Evolutionary conservation across 2,329 filamentous ascomycete species (phyloP), one percentile per base, ranked within the genome.

Genomic region (Paracoccidioides brasiliensis): DNA sequence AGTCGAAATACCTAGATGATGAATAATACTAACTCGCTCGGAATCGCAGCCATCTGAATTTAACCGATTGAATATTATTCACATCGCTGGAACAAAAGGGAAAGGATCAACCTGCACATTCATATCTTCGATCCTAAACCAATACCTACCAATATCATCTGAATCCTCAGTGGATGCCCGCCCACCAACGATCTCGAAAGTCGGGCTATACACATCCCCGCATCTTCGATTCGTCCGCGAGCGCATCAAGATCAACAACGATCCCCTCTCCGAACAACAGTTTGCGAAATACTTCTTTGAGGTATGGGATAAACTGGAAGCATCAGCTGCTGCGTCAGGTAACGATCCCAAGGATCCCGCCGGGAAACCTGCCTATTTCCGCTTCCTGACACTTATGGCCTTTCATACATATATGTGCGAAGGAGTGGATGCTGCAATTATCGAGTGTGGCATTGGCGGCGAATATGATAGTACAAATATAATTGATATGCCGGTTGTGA

Each of bases 391-490:
- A 0, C 77, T 98, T 41, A 80, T 96, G 74, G 90, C 90, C 1
- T 81, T 95, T 64, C 90, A 95, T 64, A 79, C 84, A 1, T 98
- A 95, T 63, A 66, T 94, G 32, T 70, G 77, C 50, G 85, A 93
- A 67, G 84, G 85, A 0, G 83, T 96, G 0, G 78, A 84, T 59
- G 82, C 82, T 15, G 90, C 89, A 0, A 82, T 97, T 8, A 79
- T 97, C 38, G 93, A 98, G 72, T 95, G 89, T 64, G 93, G 93
- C 0, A 94, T 97, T 60, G 93, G 93, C 14, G 93, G 90, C 51
- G 88, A 95, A 71, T 90, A 90, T 64, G 91, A 97, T 66, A 86
- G 86, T 33, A 98, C 93, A 8, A 97, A 97, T 65, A 80, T 97
- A 28, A 71, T 98, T 5, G 75, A 78, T 9, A 77, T 80, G 10